phyloP scores from a whole-genome alignment of 2,329 filamentous ascomycete genomes.

The Clarireedia monteithiana region DNA sequence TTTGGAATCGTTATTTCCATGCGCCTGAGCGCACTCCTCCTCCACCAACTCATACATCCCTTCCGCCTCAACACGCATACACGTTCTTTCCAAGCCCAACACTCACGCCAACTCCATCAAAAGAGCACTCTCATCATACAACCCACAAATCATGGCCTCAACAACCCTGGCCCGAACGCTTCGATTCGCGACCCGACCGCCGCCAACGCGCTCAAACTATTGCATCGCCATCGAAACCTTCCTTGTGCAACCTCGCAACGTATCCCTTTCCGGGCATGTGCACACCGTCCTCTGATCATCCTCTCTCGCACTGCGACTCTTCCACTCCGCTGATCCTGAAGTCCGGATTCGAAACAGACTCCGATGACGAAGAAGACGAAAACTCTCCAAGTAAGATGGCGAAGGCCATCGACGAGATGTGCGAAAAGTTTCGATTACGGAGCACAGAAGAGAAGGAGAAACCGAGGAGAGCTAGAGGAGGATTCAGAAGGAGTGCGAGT shows the following conservation, averaged over 20 bases:
- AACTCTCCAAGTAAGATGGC: conserved; percentile 4
- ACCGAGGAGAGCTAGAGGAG: background rate
- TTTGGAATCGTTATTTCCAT: conserved; percentile 8
- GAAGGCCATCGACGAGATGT: conserved; percentile 8
- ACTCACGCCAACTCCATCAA: background rate
- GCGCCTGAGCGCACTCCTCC: background rate
- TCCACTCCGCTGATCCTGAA: conserved; percentile 1
- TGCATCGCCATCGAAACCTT: background rate
- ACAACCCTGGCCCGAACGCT: conserved; percentile 5
- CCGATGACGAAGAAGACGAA: conserved; percentile 4
- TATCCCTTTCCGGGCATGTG: background rate
- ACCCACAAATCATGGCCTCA: conserved; percentile 7
- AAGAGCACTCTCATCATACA: background rate
- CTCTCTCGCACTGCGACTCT: background rate
- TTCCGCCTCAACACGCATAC: background rate
- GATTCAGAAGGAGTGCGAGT: conserved; percentile 6
- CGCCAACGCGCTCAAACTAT: background rate
- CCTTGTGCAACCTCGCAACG: background rate
- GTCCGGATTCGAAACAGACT: conserved; percentile 5
- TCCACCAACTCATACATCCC: background rate
- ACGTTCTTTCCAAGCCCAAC: conserved; percentile 1
- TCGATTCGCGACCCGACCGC: conserved; percentile 4
- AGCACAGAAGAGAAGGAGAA: background rate
- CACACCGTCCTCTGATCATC: background rate
- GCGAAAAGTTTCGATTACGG: conserved; percentile 1